Base-by-base conservation (phyloP, 345 rosid genomes). In the Punica granatum region DNA sequence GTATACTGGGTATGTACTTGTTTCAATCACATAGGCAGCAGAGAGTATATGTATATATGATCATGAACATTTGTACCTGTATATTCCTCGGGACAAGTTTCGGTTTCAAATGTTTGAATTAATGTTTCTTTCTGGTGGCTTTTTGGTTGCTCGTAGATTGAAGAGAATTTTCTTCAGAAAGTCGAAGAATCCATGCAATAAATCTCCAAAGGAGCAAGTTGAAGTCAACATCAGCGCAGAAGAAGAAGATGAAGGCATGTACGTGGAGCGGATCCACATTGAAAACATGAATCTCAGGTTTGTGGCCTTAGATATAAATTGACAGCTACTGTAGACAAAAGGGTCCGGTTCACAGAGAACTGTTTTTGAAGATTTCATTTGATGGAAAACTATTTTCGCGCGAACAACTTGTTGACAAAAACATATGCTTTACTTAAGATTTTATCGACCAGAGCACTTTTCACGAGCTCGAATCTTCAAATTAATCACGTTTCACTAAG, bases 261-360 rank as follows among this genome's bases (percentile, higher is more conserved):
- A 16, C 36, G 81, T 88, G 15, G 94, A 88, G 70, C 79, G 92
- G 49, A 82, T 85, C 60, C 86, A 86, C 34, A 79, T 85, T 18
- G 89, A 88, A 77, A 88, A 85, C 44, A 80, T 90, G 72, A 67
- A 80, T 36, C 82, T 90, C 65, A 84, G 89, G 92, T 85, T 73
- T 37, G 43, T 51, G 43, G 30, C 23, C 35, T 44, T 44, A 33
- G 34, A 11, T 58, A 30, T 18, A 30, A 23, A 35, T 42, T 39
- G 63, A 58, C 8, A 33, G 41, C 41, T 37, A 11, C 41, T 37
- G 6, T 37, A n/a, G n/a, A n/a, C n/a, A n/a, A n/a, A n/a, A n/a
- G n/a, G n/a, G n/a, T n/a, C n/a, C n/a, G n/a, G n/a, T n/a, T n/a
- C n/a, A n/a, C n/a, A n/a, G n/a, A n/a, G n/a, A n/a, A n/a, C n/a